These are phyloP conservation scores for Russula lepida DNA, from an alignment of 768 basidiomycete genomes.

Conservation along the genomic window DNA sequence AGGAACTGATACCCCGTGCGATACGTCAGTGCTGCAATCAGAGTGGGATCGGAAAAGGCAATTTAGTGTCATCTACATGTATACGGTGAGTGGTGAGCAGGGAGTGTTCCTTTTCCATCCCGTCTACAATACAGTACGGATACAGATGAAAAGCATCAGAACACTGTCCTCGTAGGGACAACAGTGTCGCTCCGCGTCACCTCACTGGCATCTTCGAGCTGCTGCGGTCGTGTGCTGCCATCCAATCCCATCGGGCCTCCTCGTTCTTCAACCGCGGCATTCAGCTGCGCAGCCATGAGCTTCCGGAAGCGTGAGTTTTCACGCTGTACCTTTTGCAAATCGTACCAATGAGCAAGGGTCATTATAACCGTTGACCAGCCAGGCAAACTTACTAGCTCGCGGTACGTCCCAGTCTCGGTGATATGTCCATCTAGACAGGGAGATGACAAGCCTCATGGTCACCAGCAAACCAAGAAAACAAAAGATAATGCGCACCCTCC, in stretches of 20 bases:
- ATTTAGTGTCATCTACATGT: not conserved
- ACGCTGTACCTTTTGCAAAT: conserved; percentile 42
- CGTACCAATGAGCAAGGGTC: not conserved
- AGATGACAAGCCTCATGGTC: not conserved
- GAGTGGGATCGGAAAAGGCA: not conserved
- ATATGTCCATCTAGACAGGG: conserved; percentile 57
- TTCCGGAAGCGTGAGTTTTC: conserved; percentile 72
- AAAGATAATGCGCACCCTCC: conserved; percentile 45
- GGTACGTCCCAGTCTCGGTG: conserved; percentile 75
- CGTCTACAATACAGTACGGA: not conserved
- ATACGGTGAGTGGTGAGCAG: not conserved
- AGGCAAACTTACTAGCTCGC: conserved; percentile 46
- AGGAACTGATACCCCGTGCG: no score
- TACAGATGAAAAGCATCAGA: not conserved
- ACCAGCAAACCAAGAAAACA: not conserved
- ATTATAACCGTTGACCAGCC: not conserved
- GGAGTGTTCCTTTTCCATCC: not conserved
- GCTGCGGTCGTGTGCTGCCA: not conserved
- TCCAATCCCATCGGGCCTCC: not conserved
- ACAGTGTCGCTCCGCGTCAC: not conserved
- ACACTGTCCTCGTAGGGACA: not conserved
- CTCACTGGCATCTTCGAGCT: not conserved
- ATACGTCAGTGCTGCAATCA: no score
- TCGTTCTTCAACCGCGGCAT: conserved; percentile 30
- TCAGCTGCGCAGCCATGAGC: conserved; percentile 86